A percentile compares a stretch with the other conserved stretches of the same genome.
phyloP scores from a whole-genome alignment of 1,284 basidiomycete species.

The Caloboletus firmus region DNA sequence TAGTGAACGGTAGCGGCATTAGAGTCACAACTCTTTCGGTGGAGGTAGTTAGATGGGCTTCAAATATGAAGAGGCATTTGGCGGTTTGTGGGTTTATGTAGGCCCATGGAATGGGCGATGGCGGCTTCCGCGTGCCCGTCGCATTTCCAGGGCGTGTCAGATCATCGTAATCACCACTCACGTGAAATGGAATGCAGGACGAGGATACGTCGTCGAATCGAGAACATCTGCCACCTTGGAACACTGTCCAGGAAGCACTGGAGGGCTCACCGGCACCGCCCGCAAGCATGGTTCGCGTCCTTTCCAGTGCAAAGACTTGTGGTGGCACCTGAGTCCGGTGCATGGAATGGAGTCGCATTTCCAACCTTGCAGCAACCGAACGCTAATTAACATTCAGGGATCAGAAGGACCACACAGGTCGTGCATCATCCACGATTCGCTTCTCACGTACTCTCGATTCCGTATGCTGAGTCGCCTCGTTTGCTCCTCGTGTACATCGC shows the following conservation, averaged over 20 bases:
- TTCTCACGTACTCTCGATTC: constrained; percentile 22
- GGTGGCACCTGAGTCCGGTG: not conserved
- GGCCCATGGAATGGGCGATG: constrained; percentile 13
- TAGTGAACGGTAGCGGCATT: constrained; percentile 29
- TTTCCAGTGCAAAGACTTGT: constrained; percentile 7
- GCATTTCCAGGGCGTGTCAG: constrained; percentile 32
- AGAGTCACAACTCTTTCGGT: not conserved
- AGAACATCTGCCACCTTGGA: not conserved
- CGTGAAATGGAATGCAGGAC: constrained; percentile 20
- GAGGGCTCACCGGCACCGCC: constrained; percentile 4
- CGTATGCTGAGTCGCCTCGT: constrained; percentile 13
- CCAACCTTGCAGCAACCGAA: constrained; percentile 9
- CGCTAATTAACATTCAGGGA: constrained; percentile 3
- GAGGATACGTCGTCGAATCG: not conserved
- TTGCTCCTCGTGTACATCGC: constrained; percentile 17
- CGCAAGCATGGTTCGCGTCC: not conserved
- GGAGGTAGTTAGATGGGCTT: constrained; percentile 11
- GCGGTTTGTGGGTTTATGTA: constrained; percentile 29
- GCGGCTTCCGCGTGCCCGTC: constrained; percentile 27
- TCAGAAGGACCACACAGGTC: constrained; percentile 15
- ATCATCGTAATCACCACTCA: constrained; percentile 11
- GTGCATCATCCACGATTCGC: not conserved
- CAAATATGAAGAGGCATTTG: constrained; percentile 12
- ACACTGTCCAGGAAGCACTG: constrained; percentile 12
- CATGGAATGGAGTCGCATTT: not conserved